phyloP scores from a whole-genome alignment of 306 rosid species.

The Notholithocarpus densiflorus region DNA sequence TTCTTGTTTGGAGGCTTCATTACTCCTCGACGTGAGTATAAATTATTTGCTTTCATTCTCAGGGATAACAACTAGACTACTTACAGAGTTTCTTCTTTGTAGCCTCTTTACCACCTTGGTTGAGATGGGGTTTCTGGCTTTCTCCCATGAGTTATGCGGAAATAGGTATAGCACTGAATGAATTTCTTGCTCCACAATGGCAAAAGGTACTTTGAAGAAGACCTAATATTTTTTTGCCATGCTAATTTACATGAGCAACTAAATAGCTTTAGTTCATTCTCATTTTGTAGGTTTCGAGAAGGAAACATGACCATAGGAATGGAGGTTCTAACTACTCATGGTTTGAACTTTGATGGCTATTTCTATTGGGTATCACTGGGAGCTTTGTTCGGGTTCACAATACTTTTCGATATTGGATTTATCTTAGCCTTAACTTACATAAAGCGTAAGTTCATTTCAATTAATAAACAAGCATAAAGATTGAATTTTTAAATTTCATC shows the following conservation, averaged over 20 bases:
- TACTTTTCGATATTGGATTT: conserved; percentile 48
- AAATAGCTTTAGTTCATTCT: not conserved
- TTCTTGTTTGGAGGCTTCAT: conserved; percentile 65
- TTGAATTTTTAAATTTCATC: not conserved
- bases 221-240: not conserved
- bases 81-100: conserved; percentile 30
- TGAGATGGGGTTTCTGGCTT: conserved; percentile 62
- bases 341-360: conserved; percentile 41
- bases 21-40: conserved; percentile 46
- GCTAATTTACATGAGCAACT: not conserved
- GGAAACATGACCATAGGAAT: conserved; percentile 45
- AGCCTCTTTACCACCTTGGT: conserved; percentile 58
- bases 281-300: conserved; percentile 33
- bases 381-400: conserved; percentile 44
- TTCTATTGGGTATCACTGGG: conserved; percentile 54
- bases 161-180: conserved; percentile 54
- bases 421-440: conserved; percentile 51
- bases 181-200: conserved; percentile 63
- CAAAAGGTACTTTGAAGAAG: conserved; percentile 42
- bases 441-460: conserved; percentile 39
- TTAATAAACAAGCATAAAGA: conserved; percentile 8
- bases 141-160: conserved; percentile 61
- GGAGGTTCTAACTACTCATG: conserved; percentile 39
- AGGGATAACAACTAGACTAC: conserved; percentile 4
- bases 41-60: not conserved